These are phyloP conservation scores for Nicotiana undulata DNA, from an alignment of 257 asterid species.

Conservation along the genomic window DNA sequence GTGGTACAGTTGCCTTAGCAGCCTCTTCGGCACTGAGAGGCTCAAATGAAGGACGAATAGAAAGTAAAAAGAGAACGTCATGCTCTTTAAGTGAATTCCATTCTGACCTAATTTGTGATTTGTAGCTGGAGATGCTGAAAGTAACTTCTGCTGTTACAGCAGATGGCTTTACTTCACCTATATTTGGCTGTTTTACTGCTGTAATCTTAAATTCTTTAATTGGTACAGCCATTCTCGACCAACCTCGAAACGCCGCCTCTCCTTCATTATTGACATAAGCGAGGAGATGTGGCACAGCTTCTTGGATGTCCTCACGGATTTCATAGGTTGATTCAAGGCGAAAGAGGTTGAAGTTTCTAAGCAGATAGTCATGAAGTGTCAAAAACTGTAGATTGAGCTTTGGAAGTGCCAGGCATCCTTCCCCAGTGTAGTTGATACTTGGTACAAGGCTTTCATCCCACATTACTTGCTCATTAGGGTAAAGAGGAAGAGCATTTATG, in stretches of 20 bases:
- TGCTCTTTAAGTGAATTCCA: constrained; percentile 99
- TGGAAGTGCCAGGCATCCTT: constrained; percentile 99
- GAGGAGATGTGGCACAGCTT: constrained; percentile 97
- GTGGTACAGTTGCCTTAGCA: constrained; percentile 77
- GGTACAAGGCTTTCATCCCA: constrained; percentile 99
- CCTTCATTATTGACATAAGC: constrained; percentile 85
- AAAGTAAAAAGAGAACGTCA: constrained; percentile 85
- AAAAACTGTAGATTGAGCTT: constrained; percentile 92
- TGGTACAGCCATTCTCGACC: constrained; percentile 99
- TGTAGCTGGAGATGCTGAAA: constrained; percentile 89
- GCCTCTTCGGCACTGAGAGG: constrained; percentile 92
- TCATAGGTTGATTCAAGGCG: constrained; percentile 99
- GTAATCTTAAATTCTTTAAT: constrained; percentile 70
- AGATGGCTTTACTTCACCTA: constrained; percentile 96
- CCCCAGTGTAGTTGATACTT: constrained; percentile 96
- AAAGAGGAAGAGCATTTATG: constrained; percentile 93
- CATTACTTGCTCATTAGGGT: constrained; percentile 96
- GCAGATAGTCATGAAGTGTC: constrained; percentile 95
- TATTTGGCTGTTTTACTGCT: constrained; percentile 87
- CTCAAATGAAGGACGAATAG: constrained; percentile 82
- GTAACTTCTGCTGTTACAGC: constrained; percentile 86
- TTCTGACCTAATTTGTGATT: constrained; percentile 91
- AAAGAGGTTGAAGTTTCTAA: constrained; percentile 93
- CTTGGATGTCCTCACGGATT: constrained; percentile 98
- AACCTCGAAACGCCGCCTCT: constrained; percentile 95